A percentile compares a stretch with the other conserved stretches of the same genome.
Conservation (phyloP, 2,329 filamentous ascomycete genomes). For the Scorias spongiosa region DNA sequence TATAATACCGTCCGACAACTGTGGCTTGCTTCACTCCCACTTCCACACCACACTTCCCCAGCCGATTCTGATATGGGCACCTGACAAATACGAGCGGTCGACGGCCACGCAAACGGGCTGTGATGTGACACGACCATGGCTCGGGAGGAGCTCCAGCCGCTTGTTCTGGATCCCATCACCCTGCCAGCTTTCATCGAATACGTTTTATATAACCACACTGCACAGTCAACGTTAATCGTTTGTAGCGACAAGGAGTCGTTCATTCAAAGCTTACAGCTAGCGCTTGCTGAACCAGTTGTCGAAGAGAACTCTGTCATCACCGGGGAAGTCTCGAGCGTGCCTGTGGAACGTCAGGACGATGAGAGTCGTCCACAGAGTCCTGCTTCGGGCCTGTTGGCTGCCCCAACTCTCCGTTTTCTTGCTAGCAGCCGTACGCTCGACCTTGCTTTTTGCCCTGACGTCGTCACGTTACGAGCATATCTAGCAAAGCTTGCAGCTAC, state of each 20-base stretch:
- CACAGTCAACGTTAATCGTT: constrained; percentile 54
- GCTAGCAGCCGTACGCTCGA: constrained; percentile 53
- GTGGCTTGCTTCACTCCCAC: too few species aligned
- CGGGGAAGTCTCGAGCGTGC: not conserved
- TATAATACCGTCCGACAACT: too few species aligned
- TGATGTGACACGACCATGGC: not conserved
- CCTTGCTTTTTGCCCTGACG: constrained; percentile 57
- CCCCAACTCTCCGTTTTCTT: constrained; percentile 52
- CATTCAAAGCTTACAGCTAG: constrained; percentile 36
- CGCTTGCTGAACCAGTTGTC: not conserved
- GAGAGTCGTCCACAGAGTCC: not conserved
- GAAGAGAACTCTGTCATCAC: not conserved
- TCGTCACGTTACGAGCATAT: constrained; percentile 64
- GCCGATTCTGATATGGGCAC: too few species aligned
- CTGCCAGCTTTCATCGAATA: constrained; percentile 43
- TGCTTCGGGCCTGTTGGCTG: not conserved
- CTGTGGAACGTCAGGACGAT: not conserved
- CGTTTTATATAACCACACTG: constrained; percentile 40
- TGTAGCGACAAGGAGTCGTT: constrained; percentile 54
- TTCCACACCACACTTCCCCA: too few species aligned
- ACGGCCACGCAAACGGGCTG: too few species aligned
- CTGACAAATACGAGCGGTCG: too few species aligned
- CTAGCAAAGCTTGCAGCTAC: constrained; percentile 24
- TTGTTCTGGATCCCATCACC: constrained; percentile 24
- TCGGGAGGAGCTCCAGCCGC: constrained; percentile 8